Evolutionary conservation across 2,329 filamentous ascomycete genomes (phyloP).

Genomic region (Colletotrichum cuscutae): DNA sequence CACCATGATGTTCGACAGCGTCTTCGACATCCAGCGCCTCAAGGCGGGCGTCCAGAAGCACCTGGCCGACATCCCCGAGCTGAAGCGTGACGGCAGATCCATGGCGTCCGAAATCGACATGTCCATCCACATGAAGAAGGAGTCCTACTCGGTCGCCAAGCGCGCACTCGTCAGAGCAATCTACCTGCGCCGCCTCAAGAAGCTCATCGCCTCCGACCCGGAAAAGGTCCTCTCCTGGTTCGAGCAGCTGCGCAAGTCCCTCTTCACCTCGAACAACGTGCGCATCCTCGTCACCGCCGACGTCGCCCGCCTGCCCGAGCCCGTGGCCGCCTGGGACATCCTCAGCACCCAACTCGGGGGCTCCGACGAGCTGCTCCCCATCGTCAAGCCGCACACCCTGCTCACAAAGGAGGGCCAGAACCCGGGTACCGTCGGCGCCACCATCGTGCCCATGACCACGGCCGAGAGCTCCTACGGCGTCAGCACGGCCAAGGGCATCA

Average conservation of each 20-base stretch:
- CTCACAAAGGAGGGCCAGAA: conserved; percentile 79
- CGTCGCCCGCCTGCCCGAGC: conserved; percentile 76
- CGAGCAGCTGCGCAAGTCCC: conserved; percentile 76
- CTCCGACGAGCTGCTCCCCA: conserved; percentile 66
- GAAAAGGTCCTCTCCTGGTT: conserved; percentile 81
- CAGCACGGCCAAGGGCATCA: conserved; percentile 78
- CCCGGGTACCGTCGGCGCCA: conserved; percentile 78
- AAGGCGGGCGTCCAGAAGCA: conserved; percentile 79
- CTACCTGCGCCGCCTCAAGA: conserved; percentile 87
- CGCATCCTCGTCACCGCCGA: conserved; percentile 87
- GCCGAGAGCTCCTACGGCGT: conserved; percentile 93
- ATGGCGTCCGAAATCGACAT: conserved; percentile 75
- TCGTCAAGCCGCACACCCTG: conserved; percentile 76
- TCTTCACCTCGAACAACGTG: conserved; percentile 88
- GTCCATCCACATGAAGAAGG: conserved; percentile 82
- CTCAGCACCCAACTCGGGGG: conserved; percentile 62
- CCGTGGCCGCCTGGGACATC: conserved; percentile 81
- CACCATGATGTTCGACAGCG: conserved; percentile 85
- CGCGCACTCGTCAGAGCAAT: conserved; percentile 87
- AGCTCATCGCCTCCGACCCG: conserved; percentile 81
- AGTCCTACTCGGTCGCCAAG: conserved; percentile 80
- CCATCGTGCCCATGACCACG: conserved; percentile 89
- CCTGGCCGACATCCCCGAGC: conserved; percentile 89
- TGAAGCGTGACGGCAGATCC: conserved; percentile 84
- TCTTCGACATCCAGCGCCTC: conserved; percentile 80